phyloP scores from a whole-genome alignment of 2,329 filamentous ascomycete genomes.

The Fusarium liriodendri region DNA sequence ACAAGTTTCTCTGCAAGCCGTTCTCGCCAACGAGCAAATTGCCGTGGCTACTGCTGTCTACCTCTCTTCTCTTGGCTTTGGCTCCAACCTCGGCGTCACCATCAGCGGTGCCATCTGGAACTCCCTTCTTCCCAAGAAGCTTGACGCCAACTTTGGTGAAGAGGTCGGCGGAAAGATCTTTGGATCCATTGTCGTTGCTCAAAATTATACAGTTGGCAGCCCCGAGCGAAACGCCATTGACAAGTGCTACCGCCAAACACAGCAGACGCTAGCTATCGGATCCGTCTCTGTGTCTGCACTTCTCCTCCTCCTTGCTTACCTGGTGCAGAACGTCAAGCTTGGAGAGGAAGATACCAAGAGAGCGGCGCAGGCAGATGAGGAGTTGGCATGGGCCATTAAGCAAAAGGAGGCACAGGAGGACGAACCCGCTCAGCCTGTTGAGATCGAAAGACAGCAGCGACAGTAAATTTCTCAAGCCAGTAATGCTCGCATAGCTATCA shows the following conservation, averaged over 20 bases:
- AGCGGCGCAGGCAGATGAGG: constrained; percentile 23
- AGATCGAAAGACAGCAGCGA: constrained; percentile 10
- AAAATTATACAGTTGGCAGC: constrained; percentile 12
- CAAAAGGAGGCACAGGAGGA: constrained; percentile 10
- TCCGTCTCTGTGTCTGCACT: constrained; percentile 20
- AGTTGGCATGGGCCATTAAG: constrained; percentile 32
- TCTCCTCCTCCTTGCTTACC: constrained; percentile 7
- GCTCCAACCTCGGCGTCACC: constrained; percentile 28
- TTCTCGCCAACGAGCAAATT: constrained; percentile 23
- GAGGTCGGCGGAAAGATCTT: constrained; percentile 23
- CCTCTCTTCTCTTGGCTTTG: constrained; percentile 23
- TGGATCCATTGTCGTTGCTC: constrained; percentile 25
- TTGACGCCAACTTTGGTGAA: constrained; percentile 10
- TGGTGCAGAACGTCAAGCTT: constrained; percentile 20
- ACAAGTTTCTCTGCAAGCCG: constrained; percentile 19
- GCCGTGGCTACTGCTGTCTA: constrained; percentile 31
- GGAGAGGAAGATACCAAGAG: constrained; percentile 28
- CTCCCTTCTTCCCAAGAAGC: constrained; percentile 22
- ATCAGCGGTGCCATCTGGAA: constrained; percentile 35
- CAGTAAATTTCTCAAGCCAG: not conserved
- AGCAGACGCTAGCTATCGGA: constrained; percentile 29
- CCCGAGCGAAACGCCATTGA: constrained; percentile 14
- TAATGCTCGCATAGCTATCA: not conserved
- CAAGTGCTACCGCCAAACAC: constrained; percentile 25
- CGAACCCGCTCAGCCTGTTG: rapidly evolving